These are phyloP conservation scores for Calonectria pteridis DNA, from an alignment of 2,329 filamentous ascomycete genomes.

Conservation along the genomic window DNA sequence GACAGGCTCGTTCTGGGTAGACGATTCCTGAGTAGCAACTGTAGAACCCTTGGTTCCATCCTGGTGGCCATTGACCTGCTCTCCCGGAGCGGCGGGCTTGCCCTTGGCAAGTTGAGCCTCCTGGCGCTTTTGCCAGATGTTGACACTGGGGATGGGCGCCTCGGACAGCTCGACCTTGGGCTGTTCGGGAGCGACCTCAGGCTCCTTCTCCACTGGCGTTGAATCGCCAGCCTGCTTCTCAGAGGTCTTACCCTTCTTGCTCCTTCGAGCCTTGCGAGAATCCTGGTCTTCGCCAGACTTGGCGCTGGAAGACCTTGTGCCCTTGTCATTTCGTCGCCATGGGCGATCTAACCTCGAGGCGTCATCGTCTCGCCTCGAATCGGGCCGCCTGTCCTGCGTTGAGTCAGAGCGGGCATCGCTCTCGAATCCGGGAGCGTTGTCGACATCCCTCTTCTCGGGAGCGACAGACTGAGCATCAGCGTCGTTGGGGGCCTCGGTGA, in stretches of 20 bases:
- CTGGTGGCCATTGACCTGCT: slow-evolving; percentile 46
- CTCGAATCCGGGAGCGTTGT: slow-evolving; percentile 53
- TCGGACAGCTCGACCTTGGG: slow-evolving; percentile 78
- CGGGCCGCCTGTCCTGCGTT: slow-evolving; percentile 48
- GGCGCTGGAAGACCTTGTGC: slow-evolving; percentile 72
- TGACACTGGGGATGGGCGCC: slow-evolving; percentile 85
- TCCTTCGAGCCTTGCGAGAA: slow-evolving; percentile 62
- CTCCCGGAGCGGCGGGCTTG: slow-evolving; percentile 56
- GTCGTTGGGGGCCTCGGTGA: slow-evolving; percentile 39
- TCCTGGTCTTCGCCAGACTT: slow-evolving; percentile 74
- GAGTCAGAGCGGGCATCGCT: slow-evolving; percentile 52
- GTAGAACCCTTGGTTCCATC: slow-evolving; percentile 60
- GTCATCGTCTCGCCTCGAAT: slow-evolving; percentile 55
- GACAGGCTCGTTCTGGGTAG: slow-evolving; percentile 41
- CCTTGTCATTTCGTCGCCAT: slow-evolving; percentile 57
- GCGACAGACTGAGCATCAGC: slow-evolving; percentile 37
- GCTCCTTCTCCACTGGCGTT: slow-evolving; percentile 68
- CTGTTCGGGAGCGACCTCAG: slow-evolving; percentile 56
- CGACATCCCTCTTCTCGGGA: slow-evolving; percentile 51
- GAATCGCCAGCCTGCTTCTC: slow-evolving; percentile 62
- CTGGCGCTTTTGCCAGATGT: slow-evolving; percentile 87
- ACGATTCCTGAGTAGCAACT: slow-evolving; percentile 41
- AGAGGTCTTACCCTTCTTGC: slow-evolving; percentile 70
- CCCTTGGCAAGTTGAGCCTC: slow-evolving; percentile 72
- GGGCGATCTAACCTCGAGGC: slow-evolving; percentile 54